phyloP scores from a whole-genome alignment of 2,329 filamentous ascomycete genomes.

The Apiospora phragmitis region DNA sequence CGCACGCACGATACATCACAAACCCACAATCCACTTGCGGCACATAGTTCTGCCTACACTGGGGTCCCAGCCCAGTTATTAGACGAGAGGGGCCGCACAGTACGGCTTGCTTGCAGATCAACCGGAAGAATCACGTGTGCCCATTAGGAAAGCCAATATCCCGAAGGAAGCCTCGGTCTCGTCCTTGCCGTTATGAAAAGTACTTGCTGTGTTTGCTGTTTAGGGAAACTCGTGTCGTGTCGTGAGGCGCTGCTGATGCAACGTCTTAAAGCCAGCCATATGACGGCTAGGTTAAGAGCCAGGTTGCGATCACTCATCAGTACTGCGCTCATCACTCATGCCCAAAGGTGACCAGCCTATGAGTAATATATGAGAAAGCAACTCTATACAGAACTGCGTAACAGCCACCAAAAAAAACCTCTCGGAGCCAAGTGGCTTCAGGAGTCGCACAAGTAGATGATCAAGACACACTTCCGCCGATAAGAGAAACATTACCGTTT shows the following conservation, averaged over 20 bases:
- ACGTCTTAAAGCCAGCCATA: not conserved
- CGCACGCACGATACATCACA: constrained; percentile 1
- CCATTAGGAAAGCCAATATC: not conserved
- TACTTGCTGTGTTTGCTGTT: not conserved
- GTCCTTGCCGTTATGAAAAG: not conserved
- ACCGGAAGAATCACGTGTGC: not conserved
- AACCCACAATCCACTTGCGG: not conserved
- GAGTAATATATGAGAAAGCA: not conserved
- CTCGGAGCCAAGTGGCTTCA: not conserved
- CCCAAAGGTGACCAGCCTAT: not conserved
- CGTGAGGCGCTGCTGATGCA: not conserved
- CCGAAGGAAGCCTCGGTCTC: not conserved
- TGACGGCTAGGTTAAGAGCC: not conserved
- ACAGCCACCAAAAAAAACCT: not conserved
- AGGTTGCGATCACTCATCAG: not conserved
- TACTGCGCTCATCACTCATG: not conserved
- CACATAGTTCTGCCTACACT: not conserved
- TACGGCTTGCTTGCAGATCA: not conserved
- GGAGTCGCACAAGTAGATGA: not conserved
- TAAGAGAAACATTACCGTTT: constrained; percentile 4
- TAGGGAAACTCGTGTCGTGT: not conserved
- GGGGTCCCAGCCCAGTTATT: not conserved
- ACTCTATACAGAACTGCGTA: not conserved
- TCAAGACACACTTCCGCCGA: not conserved
- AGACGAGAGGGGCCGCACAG: not conserved